phyloP scores from a whole-genome alignment of 2,329 filamentous ascomycete species.

The Neopestalotiopsis sp. region DNA sequence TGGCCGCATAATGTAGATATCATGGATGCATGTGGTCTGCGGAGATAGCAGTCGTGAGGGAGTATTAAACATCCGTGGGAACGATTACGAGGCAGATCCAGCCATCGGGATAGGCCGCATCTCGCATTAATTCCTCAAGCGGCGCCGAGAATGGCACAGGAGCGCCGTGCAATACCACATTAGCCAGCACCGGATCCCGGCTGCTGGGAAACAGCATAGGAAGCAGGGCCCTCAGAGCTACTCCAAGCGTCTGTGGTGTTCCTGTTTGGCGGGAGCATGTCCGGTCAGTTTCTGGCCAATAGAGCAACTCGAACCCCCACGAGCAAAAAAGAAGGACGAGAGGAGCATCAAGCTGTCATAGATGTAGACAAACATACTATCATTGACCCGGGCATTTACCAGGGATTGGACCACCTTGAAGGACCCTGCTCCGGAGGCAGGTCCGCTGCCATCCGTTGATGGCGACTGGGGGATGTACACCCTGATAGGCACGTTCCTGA shows the following conservation, averaged over 20 bases:
- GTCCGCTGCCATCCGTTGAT: slow-evolving; percentile 23
- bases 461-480: slow-evolving; percentile 77
- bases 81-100: slow-evolving; percentile 85
- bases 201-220: slow-evolving; percentile 87
- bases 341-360: slow-evolving; percentile 6
- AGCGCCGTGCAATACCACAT: slow-evolving; percentile 84
- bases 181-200: slow-evolving; percentile 81
- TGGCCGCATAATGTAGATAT: not conserved
- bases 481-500: slow-evolving; percentile 85
- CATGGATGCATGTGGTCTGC: not conserved
- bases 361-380: slow-evolving; percentile 36
- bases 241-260: slow-evolving; percentile 66
- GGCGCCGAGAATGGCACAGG: slow-evolving; percentile 80
- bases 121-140: slow-evolving; percentile 81
- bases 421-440: slow-evolving; percentile 46
- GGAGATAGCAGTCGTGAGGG: not conserved
- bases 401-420: slow-evolving; percentile 80
- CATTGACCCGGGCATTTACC: slow-evolving; percentile 50
- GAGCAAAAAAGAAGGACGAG: not conserved
- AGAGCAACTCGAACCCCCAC: not conserved
- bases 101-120: slow-evolving; percentile 87
- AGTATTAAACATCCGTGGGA: slow-evolving; percentile 56
- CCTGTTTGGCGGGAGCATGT: slow-evolving; percentile 22
- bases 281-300: not conserved
- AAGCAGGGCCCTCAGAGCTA: slow-evolving; percentile 75